A percentile compares a stretch with the other conserved stretches of the same genome.
Evolutionary conservation across 306 rosid genomes (phyloP).

Genomic region (Cucumis hystrix): DNA sequence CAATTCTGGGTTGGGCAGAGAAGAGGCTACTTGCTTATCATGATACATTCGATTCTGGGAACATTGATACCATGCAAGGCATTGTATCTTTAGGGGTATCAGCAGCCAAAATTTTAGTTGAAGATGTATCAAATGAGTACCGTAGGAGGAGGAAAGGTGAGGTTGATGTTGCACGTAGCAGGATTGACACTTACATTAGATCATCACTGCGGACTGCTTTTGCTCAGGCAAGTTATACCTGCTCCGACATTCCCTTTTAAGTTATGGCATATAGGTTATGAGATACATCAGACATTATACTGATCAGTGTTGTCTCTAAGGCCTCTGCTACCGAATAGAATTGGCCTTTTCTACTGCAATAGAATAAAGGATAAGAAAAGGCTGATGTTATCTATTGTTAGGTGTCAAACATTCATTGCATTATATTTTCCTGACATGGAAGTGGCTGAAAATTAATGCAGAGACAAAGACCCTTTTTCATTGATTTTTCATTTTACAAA

Average conservation of each 20-base stretch:
- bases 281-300: neutral
- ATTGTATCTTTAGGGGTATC: constrained; percentile 91
- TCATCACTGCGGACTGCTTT: constrained; percentile 90
- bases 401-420: neutral
- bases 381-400: neutral
- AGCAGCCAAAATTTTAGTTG: constrained; percentile 84
- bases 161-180: constrained; percentile 81
- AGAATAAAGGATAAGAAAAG: neutral
- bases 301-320: neutral
- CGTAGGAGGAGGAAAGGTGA: constrained; percentile 79
- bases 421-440: neutral
- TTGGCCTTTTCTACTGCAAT: neutral
- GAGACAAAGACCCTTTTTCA: neutral
- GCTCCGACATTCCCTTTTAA: neutral
- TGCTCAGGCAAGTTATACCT: constrained; percentile 78
- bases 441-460: neutral
- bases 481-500: neutral
- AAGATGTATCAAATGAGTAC: constrained; percentile 87
- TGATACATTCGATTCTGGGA: constrained; percentile 78
- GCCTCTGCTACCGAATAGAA: neutral
- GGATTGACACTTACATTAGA: constrained; percentile 90
- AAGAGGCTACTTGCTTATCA: constrained; percentile 98
- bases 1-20: constrained; percentile 94
- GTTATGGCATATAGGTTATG: neutral
- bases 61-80: constrained; percentile 73